Percentiles rank a stretch among this genome's conserved stretches.
Conservation (phyloP, 2,329 filamentous ascomycete genomes). For the Arthrobotrys conoides region DNA sequence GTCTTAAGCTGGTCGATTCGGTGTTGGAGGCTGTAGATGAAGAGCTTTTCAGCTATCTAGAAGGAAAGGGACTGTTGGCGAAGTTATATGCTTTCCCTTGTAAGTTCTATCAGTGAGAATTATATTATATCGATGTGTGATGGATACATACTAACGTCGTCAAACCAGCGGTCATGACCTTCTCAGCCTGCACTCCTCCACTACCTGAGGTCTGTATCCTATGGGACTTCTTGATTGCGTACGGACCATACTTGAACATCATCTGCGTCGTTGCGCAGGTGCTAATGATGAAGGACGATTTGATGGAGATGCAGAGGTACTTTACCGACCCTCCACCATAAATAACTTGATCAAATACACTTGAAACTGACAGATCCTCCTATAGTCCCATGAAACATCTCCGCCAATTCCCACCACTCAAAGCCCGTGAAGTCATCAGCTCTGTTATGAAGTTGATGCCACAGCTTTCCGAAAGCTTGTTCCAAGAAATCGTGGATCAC, state of each 20-base stretch:
- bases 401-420: conserved; percentile 86
- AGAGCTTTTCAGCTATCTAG: conserved; percentile 85
- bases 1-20: conserved; percentile 90
- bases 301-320: conserved; percentile 87
- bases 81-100: conserved; percentile 96
- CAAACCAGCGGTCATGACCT: conserved; percentile 79
- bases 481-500: conserved; percentile 89
- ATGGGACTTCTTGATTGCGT: conserved; percentile 98
- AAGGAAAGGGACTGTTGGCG: conserved; percentile 87
- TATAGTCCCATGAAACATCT: conserved; percentile 89
- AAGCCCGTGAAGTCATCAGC: conserved; percentile 83
- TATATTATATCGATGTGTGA: not conserved
- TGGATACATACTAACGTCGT: conserved; percentile 8
- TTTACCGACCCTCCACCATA: conserved; percentile 31
- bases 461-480: conserved; percentile 91
- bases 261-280: conserved; percentile 96
- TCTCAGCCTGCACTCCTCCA: conserved; percentile 95
- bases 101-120: conserved; percentile 41
- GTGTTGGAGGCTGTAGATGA: conserved; percentile 92
- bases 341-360: conserved; percentile 28
- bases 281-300: conserved; percentile 85
- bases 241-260: conserved; percentile 93
- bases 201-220: conserved; percentile 91
- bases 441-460: conserved; percentile 86
- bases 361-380: conserved; percentile 64